Evolutionary conservation across 495 filamentous ascomycete species (phyloP).

Genomic region (Trypethelium eluteriae): DNA sequence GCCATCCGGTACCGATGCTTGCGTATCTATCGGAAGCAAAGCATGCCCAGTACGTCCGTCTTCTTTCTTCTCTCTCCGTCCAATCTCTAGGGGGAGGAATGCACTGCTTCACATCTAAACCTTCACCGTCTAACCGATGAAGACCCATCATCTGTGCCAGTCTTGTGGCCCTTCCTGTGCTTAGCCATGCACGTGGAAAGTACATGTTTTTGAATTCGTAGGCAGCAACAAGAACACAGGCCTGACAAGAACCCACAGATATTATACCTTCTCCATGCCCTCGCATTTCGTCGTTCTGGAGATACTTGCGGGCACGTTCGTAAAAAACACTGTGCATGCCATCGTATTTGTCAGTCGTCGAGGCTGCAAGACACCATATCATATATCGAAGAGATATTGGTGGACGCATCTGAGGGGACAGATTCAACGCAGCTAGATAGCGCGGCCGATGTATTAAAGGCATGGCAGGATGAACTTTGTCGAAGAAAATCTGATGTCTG

Average conservation of each 20-base stretch:
- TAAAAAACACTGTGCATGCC: slow-evolving; percentile 79
- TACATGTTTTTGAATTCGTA: slow-evolving; percentile 99
- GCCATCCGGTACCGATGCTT: slow-evolving; percentile 97
- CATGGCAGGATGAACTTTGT: slow-evolving; percentile 74
- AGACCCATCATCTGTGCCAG: slow-evolving; percentile 87
- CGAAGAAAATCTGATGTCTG: slow-evolving; percentile 81
- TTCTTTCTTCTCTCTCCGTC: slow-evolving; percentile 85
- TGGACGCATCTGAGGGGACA: slow-evolving; percentile 77
- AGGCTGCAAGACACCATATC: slow-evolving; percentile 85
- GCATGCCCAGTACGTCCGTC: slow-evolving; percentile 89
- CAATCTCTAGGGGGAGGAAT: slow-evolving; percentile 79
- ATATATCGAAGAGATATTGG: slow-evolving; percentile 85
- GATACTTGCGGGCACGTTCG: slow-evolving; percentile 76
- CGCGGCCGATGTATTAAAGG: slow-evolving; percentile 85
- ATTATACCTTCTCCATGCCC: slow-evolving; percentile 85
- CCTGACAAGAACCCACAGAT: slow-evolving; percentile 70
- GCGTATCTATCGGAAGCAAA: slow-evolving; percentile 88
- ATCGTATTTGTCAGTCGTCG: slow-evolving; percentile 70
- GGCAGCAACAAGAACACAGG: slow-evolving; percentile 66
- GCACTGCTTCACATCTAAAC: slow-evolving; percentile 87
- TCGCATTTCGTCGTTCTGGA: slow-evolving; percentile 84
- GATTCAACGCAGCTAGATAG: slow-evolving; percentile 74
- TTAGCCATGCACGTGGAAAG: slow-evolving; percentile 94
- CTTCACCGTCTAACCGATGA: slow-evolving; percentile 78
- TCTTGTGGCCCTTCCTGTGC: slow-evolving; percentile 67